Evolutionary conservation across 2,329 filamentous ascomycete genomes (phyloP).

Genomic region (Alternaria sp.): DNA sequence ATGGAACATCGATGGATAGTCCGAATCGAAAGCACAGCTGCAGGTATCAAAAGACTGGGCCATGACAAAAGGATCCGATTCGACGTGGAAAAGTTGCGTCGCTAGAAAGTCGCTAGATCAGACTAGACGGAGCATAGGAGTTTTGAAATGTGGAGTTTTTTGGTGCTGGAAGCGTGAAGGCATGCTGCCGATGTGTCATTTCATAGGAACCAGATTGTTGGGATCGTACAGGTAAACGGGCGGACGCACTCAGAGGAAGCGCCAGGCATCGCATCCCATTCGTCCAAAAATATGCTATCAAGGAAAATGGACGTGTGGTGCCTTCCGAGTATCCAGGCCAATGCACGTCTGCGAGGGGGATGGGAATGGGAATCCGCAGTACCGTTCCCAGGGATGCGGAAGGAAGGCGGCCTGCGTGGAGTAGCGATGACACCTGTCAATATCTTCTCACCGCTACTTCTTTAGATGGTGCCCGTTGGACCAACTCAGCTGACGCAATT

Average conservation of each 20-base stretch:
- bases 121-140: neutral
- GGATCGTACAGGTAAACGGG: slow-evolving; percentile 23
- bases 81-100: neutral
- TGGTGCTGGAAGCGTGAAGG: neutral
- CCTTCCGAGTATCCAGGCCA: slow-evolving; percentile 7
- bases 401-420: slow-evolving; percentile 13
- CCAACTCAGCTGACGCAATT: neutral
- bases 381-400: slow-evolving; percentile 6
- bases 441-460: slow-evolving; percentile 26
- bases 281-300: neutral
- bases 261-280: slow-evolving; percentile 2
- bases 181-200: slow-evolving; percentile 16
- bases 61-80: neutral
- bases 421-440: slow-evolving; percentile 9
- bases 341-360: neutral
- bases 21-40: neutral
- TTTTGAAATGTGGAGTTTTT: neutral
- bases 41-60: neutral
- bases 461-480: neutral
- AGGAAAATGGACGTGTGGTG: neutral
- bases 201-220: neutral
- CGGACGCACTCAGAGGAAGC: slow-evolving; percentile 2
- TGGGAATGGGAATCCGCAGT: slow-evolving; percentile 1
- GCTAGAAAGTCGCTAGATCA: neutral
- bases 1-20: neutral